A percentile compares a stretch with the other conserved stretches of the same genome.
phyloP scores from a whole-genome alignment of 495 filamentous ascomycete species.

The Penicillium egyptiacum region DNA sequence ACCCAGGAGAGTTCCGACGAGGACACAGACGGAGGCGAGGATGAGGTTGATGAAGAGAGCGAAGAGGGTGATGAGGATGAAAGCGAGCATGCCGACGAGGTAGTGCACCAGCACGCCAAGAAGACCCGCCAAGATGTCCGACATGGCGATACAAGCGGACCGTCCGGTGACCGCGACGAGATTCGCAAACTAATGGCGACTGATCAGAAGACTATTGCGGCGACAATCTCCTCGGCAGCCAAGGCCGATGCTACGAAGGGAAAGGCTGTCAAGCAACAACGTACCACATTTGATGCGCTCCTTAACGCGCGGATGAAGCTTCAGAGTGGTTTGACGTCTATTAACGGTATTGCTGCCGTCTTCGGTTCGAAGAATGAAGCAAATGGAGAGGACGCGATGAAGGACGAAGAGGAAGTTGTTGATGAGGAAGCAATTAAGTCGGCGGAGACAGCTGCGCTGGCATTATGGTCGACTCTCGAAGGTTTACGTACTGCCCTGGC shows the following conservation, averaged over 20 bases:
- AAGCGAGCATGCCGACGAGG: neutral
- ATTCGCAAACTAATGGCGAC: constrained; percentile 68
- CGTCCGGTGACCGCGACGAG: constrained; percentile 49
- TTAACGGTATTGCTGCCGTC: constrained; percentile 66
- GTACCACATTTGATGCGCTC: constrained; percentile 79
- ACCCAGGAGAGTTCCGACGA: constrained; percentile 10
- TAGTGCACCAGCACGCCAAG: neutral
- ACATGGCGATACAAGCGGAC: neutral
- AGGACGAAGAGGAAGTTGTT: constrained; percentile 38
- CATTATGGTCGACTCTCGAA: constrained; percentile 82
- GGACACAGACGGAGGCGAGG: constrained; percentile 1
- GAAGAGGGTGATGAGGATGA: constrained; percentile 29
- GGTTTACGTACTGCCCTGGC: constrained; percentile 63
- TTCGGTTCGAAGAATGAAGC: constrained; percentile 38
- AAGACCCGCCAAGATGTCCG: neutral
- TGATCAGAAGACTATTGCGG: constrained; percentile 67
- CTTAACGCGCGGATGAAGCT: constrained; percentile 85
- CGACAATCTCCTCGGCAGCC: constrained; percentile 68
- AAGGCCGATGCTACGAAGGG: constrained; percentile 83
- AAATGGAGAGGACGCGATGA: constrained; percentile 27
- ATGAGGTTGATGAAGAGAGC: constrained; percentile 20
- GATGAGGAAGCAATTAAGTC: constrained; percentile 58
- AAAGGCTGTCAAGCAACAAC: constrained; percentile 76
- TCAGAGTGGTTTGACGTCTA: constrained; percentile 81
- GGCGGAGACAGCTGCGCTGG: constrained; percentile 84